Base-by-base conservation (phyloP, 768 basidiomycete species). In the Rubroboletus satanas region DNA sequence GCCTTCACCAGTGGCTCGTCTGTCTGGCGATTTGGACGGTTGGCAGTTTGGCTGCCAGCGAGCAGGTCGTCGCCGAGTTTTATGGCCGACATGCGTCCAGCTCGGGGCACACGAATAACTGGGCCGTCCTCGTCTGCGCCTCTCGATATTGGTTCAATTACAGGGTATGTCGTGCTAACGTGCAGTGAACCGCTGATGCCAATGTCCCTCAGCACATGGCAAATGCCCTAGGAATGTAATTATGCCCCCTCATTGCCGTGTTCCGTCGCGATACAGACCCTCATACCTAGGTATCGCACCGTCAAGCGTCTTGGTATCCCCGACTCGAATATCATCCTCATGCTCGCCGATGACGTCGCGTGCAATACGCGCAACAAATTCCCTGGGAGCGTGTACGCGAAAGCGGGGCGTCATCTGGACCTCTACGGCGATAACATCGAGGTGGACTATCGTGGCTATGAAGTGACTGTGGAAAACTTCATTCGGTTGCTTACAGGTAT, bases 141-240 rank as follows among this genome's bases (percentile, higher is more conserved):
- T 97, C 94, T 6, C 70, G 95, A 54, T 96, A 95, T 69, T 98
- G 95, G 95, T 99, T 99, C 79, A 99, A 99, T 69, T 99, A 99
- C 67, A 77, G 96, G 41, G 96, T 97, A 66, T 49, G 87, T 79
- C 17, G 0, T 33, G 37, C 7, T 42, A 45, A 7, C 1, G 3
- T 37, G 7, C 31, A 31, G 4, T 29, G 2, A 33, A 18, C 14
- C 14, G 21, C 44, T 61, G n/a, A 60, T 38, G 4, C 29, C 32
- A 21, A 55, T 4, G 12, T 15, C 36, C 44, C 49, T n/a, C 61
- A 98, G 94, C 97, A 98, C 70, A 98, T 98, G 93, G 86, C 97
- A 9, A 99, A 98, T 73, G 90, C 96, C 1, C 79, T 99, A 23
- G 95, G 94, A 67, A 98, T 99, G 95, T 92, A 66, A 63, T 80